phyloP scores from a whole-genome alignment of 1,139 yeast species.

The Zhuliangozyma parablackwelliae region DNA sequence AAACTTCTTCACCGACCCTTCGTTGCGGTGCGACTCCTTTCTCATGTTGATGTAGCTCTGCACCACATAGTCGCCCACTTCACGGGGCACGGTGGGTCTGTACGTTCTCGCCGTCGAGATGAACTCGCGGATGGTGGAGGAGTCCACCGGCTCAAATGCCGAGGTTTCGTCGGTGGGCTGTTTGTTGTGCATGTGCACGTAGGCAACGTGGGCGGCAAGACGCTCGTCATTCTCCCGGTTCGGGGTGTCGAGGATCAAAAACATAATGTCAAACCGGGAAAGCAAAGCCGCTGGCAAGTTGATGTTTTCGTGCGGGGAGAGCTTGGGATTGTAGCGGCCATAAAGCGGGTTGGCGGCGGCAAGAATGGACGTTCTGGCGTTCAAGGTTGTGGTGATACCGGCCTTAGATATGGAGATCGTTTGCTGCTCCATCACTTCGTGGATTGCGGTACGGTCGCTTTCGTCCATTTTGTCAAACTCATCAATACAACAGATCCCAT shows the following conservation, averaged over 20 bases:
- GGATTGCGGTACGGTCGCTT: slow-evolving; percentile 93
- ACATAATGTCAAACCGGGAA: slow-evolving; percentile 91
- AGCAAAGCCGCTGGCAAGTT: slow-evolving; percentile 94
- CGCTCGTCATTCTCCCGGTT: slow-evolving; percentile 74
- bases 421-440: slow-evolving; percentile 99
- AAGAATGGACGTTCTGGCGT: slow-evolving; percentile 90
- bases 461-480: slow-evolving; percentile 99
- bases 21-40: slow-evolving; percentile 80
- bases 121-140: slow-evolving; percentile 79
- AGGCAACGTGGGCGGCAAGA: slow-evolving; percentile 90
- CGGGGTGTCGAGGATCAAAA: slow-evolving; percentile 82
- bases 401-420: slow-evolving; percentile 97
- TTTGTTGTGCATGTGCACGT: slow-evolving; percentile 87
- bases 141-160: slow-evolving; percentile 65
- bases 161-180: slow-evolving; percentile 60
- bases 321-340: slow-evolving; percentile 87
- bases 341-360: slow-evolving; percentile 98
- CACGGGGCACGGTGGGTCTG: slow-evolving; percentile 84
- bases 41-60: slow-evolving; percentile 86
- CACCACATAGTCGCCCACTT: slow-evolving; percentile 84
- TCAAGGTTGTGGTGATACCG: slow-evolving; percentile 93
- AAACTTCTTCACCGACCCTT: slow-evolving; percentile 70
- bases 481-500: slow-evolving; percentile 98
- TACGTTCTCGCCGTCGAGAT: slow-evolving; percentile 80
- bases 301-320: slow-evolving; percentile 93